Conservation (phyloP, 805 yeast species). For the Monosporozyma unispora region DNA sequence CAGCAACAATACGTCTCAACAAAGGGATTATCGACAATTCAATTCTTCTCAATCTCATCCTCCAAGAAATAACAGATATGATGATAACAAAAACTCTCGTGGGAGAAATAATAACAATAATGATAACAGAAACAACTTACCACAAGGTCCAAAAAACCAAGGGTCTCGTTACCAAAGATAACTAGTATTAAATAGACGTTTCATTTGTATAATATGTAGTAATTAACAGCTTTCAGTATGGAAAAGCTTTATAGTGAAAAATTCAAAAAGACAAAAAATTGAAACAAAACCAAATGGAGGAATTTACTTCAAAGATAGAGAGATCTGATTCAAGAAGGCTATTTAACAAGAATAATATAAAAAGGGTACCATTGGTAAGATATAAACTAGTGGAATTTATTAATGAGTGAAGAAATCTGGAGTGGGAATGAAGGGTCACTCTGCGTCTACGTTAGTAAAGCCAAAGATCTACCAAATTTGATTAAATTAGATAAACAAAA, state of each 20-base stretch:
- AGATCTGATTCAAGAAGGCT: not conserved
- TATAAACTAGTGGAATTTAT: slow-evolving; percentile 1
- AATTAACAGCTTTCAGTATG: not conserved
- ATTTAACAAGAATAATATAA: not conserved
- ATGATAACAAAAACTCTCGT: not conserved
- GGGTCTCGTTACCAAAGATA: slow-evolving; percentile 16
- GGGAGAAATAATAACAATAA: not conserved
- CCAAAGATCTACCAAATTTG: slow-evolving; percentile 78
- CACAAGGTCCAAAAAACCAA: slow-evolving; percentile 17
- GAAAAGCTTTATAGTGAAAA: not conserved
- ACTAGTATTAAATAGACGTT: not conserved
- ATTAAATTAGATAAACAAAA: slow-evolving; percentile 86
- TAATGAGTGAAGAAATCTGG: slow-evolving; percentile 26
- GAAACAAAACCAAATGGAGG: not conserved
- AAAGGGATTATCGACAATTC: not conserved
- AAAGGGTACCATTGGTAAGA: not conserved
- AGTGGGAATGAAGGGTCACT: slow-evolving; percentile 41
- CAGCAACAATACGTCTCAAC: too few relatives aligned
- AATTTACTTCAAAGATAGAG: not conserved
- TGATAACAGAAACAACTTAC: slow-evolving; percentile 5
- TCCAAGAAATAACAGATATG: slow-evolving; percentile 1
- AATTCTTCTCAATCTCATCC: not conserved
- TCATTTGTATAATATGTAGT: not conserved
- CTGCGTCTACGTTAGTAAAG: slow-evolving; percentile 69
- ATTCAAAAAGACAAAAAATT: not conserved